Conservation (phyloP, 1,139 yeast species). For the Arxiozyma heterogenica region DNA sequence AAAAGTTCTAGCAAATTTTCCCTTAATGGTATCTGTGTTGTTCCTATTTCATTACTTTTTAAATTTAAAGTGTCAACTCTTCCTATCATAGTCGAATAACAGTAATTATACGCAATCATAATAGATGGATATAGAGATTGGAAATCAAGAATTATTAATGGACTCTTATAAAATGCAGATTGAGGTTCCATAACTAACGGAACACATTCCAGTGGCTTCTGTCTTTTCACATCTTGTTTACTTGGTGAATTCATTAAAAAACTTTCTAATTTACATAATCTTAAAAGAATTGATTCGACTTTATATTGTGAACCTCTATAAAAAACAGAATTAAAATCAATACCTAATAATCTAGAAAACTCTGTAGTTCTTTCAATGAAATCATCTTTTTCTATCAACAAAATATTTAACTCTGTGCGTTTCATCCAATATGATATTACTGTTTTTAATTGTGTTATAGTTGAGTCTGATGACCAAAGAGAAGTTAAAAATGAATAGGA, state of each 20-base stretch:
- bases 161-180: conserved; percentile 77
- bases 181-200: conserved; percentile 92
- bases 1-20: conserved; percentile 50
- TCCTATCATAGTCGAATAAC: conserved; percentile 83
- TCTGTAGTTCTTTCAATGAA: conserved; percentile 66
- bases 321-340: conserved; percentile 80
- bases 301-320: conserved; percentile 90
- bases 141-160: conserved; percentile 81
- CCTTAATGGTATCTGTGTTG: conserved; percentile 42
- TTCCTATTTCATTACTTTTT: conserved; percentile 45
- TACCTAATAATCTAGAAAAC: conserved; percentile 77
- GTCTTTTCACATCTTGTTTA: conserved; percentile 70
- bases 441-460: conserved; percentile 28
- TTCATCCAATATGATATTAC: conserved; percentile 46
- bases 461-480: conserved; percentile 37
- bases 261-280: conserved; percentile 72
- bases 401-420: conserved; percentile 41
- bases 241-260: conserved; percentile 70
- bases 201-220: conserved; percentile 77
- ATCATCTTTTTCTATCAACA: conserved; percentile 54
- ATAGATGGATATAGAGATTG: conserved; percentile 91
- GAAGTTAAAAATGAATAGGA: conserved; percentile 41
- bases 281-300: conserved; percentile 71
- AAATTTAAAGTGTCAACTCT: conserved; percentile 46
- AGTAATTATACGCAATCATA: conserved; percentile 83